Evolutionary conservation across 495 filamentous ascomycete species (phyloP).

Genomic region (Annulohypoxylon stygium): DNA sequence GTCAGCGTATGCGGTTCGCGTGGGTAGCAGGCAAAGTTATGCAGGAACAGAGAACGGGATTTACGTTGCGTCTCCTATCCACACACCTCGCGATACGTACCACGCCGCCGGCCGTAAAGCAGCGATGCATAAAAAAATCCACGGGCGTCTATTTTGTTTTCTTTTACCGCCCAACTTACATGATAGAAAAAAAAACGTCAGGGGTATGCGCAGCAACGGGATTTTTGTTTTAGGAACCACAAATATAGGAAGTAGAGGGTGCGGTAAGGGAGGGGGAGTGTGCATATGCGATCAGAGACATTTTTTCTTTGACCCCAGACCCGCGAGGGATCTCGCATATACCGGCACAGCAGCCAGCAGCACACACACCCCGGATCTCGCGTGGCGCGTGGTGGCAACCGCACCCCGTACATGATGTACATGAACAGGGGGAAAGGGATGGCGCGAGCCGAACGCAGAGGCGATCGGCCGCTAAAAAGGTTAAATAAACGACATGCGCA

Average conservation of each 20-base stretch:
- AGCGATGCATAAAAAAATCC: slow-evolving; percentile 37
- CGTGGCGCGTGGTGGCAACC: slow-evolving; percentile 5
- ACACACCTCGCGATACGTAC: slow-evolving; percentile 48
- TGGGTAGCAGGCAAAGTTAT: slow-evolving; percentile 40
- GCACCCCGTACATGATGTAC: slow-evolving; percentile 17
- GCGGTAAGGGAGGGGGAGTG: slow-evolving; percentile 45
- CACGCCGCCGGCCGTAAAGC: slow-evolving; percentile 46
- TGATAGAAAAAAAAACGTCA: slow-evolving; percentile 5
- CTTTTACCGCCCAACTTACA: slow-evolving; percentile 43
- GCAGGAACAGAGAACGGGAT: slow-evolving; percentile 50
- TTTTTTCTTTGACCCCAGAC: not conserved
- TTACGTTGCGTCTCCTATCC: slow-evolving; percentile 35
- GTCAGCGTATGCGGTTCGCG: slow-evolving; percentile 47
- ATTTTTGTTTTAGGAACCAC: slow-evolving; percentile 38
- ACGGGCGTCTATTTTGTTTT: slow-evolving; percentile 41
- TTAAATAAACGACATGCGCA: slow-evolving; percentile 51
- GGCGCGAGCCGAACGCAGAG: slow-evolving; percentile 10
- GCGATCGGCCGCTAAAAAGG: slow-evolving; percentile 50
- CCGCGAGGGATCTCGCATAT: slow-evolving; percentile 48
- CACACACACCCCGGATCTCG: slow-evolving; percentile 4
- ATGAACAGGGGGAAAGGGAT: slow-evolving; percentile 18
- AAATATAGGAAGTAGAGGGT: slow-evolving; percentile 16
- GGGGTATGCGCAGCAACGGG: slow-evolving; percentile 44
- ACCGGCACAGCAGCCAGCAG: slow-evolving; percentile 16
- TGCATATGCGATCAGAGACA: slow-evolving; percentile 46